These are phyloP conservation scores for Pichia scutulata DNA, from an alignment of 805 yeast genomes.

Conservation along the genomic window DNA sequence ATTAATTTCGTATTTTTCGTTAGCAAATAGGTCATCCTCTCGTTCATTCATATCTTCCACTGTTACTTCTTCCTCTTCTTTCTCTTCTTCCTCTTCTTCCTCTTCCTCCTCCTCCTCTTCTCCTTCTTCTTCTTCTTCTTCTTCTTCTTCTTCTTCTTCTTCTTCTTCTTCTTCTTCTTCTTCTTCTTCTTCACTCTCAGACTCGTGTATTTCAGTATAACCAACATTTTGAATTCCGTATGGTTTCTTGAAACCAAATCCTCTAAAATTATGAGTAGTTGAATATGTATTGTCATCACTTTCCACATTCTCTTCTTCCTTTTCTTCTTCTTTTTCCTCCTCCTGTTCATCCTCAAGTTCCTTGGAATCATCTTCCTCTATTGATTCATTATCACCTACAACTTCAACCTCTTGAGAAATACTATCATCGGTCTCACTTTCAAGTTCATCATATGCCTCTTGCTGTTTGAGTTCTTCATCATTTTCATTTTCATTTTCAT, in stretches of 20 bases:
- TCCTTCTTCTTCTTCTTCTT: conserved; percentile 5
- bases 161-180: background rate
- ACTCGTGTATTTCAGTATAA: background rate
- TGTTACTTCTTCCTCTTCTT: conserved; percentile 4
- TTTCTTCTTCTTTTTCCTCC: background rate
- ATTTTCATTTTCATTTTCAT: background rate
- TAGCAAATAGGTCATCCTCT: background rate
- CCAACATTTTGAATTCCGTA: background rate
- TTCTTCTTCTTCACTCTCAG: background rate
- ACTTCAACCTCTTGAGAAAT: conserved; percentile 1
- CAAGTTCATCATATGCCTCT: background rate
- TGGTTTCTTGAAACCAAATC: background rate
- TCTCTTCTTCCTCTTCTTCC: conserved; percentile 1
- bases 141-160: conserved; percentile 1
- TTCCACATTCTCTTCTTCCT: background rate
- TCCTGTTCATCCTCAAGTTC: background rate
- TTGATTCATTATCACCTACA: background rate
- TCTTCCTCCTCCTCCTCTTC: background rate
- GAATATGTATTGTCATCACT: background rate
- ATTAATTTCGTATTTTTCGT: background rate
- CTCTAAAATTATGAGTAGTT: background rate
- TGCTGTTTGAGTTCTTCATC: background rate
- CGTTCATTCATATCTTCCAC: background rate
- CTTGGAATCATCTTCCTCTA: background rate
- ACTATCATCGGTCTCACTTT: background rate